These are phyloP conservation scores for Leccinum imitatum DNA, from an alignment of 768 basidiomycete species.

Conservation along the genomic window DNA sequence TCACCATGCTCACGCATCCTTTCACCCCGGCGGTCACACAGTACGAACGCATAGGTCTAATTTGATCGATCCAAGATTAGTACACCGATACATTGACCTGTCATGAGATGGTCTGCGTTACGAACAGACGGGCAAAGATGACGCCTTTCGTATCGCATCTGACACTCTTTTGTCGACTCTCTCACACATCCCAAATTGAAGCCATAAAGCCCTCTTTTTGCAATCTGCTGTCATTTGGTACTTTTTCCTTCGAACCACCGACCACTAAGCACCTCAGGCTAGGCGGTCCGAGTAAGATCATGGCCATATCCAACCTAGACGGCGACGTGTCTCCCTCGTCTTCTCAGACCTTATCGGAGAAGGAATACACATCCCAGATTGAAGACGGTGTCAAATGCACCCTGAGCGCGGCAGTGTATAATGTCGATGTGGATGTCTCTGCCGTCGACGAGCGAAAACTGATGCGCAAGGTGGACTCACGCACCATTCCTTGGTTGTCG, in stretches of 20 bases:
- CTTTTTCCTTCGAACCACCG: background rate
- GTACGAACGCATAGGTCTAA: too few species aligned
- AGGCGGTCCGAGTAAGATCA: background rate
- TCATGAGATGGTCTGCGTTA: too few species aligned
- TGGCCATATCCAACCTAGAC: background rate
- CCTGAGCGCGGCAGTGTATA: slow-evolving; percentile 23
- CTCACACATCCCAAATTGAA: too few species aligned
- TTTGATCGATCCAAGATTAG: too few species aligned
- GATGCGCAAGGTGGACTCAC: slow-evolving; percentile 65
- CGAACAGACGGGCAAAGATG: too few species aligned
- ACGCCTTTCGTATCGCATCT: too few species aligned
- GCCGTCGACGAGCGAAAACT: slow-evolving; percentile 67
- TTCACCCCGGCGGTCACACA: too few species aligned
- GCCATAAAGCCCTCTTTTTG: background rate
- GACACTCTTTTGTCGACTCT: too few species aligned
- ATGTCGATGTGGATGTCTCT: slow-evolving; percentile 53
- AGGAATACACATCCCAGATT: slow-evolving; percentile 1
- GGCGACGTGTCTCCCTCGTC: background rate
- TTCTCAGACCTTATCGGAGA: slow-evolving; percentile 5
- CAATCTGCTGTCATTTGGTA: background rate
- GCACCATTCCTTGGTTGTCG: slow-evolving; percentile 68
- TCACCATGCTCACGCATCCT: too few species aligned
- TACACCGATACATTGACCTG: too few species aligned
- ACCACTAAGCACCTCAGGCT: background rate
- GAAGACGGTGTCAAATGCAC: background rate